Evolutionary conservation across 306 rosid species (phyloP).

Genomic region (Vigna reflexopilosa): DNA sequence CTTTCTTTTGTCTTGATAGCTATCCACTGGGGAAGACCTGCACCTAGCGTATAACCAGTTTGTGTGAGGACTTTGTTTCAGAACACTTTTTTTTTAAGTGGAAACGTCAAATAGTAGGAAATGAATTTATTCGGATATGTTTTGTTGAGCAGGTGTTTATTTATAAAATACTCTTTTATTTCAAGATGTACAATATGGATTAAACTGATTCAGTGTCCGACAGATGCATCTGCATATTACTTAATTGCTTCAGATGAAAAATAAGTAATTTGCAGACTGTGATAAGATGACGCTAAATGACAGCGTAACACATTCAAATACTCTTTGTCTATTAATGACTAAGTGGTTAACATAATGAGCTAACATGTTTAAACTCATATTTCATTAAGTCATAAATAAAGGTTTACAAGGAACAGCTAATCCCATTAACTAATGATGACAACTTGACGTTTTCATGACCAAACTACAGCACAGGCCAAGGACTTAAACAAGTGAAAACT

Average conservation of each 20-base stretch:
- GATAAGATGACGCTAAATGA: background rate
- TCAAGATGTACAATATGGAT: background rate
- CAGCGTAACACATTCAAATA: background rate
- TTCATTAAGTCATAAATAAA: background rate
- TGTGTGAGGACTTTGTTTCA: slow-evolving; percentile 28
- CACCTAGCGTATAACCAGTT: background rate
- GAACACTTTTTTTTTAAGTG: background rate
- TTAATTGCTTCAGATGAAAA: slow-evolving; percentile 18
- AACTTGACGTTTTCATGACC: background rate
- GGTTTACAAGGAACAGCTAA: background rate
- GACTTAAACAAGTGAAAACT: background rate
- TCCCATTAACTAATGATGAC: too few species aligned
- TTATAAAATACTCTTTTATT: background rate
- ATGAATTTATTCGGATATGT: background rate
- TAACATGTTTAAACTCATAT: background rate
- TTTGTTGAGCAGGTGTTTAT: background rate
- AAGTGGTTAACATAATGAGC: background rate
- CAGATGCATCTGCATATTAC: background rate
- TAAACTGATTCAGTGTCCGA: background rate
- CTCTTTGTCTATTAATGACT: background rate
- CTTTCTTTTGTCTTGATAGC: slow-evolving; percentile 44
- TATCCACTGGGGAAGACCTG: slow-evolving; percentile 60
- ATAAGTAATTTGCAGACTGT: background rate
- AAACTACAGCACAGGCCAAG: too few species aligned
- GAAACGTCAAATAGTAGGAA: background rate